Conservation (phyloP, 306 rosid genomes). For the Boehmeria nivea region DNA sequence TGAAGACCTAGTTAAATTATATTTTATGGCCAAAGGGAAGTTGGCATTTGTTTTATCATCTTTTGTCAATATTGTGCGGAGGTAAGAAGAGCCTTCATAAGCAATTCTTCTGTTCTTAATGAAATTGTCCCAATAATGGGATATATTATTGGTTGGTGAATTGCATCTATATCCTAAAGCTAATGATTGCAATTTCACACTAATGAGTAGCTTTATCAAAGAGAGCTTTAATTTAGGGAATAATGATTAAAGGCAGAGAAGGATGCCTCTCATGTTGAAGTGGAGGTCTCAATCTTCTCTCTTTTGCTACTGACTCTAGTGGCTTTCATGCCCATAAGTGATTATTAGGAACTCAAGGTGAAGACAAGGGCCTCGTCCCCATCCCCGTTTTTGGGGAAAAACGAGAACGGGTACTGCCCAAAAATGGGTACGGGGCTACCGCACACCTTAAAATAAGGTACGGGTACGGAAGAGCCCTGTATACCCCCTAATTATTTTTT, state of each 20-base stretch:
- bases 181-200: constrained; percentile 27
- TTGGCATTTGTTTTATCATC: too few relatives aligned
- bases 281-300: constrained; percentile 19
- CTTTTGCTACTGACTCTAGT: constrained; percentile 10
- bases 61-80: neutral
- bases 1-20: too few relatives aligned
- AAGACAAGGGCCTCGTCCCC: too few relatives aligned
- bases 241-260: constrained; percentile 40
- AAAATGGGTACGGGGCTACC: too few relatives aligned
- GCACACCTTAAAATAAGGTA: too few relatives aligned
- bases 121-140: constrained; percentile 24
- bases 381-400: too few relatives aligned
- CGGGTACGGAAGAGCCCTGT: too few relatives aligned
- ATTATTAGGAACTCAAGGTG: constrained; percentile 11
- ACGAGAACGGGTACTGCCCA: too few relatives aligned
- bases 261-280: constrained; percentile 16
- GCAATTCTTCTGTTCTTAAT: neutral
- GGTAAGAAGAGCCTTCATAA: neutral
- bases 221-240: constrained; percentile 16
- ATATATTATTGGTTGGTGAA: constrained; percentile 23
- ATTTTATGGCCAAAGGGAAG: too few relatives aligned
- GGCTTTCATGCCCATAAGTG: constrained; percentile 8
- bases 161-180: constrained; percentile 11
- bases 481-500: too few relatives aligned
- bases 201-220: constrained; percentile 8